These are phyloP conservation scores for Tolypocladium cylindrosporum DNA, from an alignment of 2,329 filamentous ascomycete species.

Conservation along the genomic window DNA sequence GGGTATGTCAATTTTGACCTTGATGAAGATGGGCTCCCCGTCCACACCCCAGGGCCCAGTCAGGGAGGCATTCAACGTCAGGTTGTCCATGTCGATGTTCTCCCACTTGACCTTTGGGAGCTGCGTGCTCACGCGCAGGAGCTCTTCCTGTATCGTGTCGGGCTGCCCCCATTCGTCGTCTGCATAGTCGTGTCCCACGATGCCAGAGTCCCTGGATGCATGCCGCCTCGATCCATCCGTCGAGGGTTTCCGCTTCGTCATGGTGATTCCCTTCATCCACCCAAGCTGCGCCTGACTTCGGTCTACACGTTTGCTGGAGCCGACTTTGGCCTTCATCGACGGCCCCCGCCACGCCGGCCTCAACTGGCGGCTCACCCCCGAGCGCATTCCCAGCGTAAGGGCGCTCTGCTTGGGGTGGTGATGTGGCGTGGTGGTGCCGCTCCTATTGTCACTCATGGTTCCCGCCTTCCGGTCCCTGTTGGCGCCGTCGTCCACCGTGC, in stretches of 20 bases:
- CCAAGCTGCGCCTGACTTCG: constrained; percentile 49
- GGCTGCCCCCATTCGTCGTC: constrained; percentile 50
- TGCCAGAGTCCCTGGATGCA: constrained; percentile 40
- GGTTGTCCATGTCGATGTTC: constrained; percentile 51
- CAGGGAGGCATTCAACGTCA: constrained; percentile 49
- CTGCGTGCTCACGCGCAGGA: constrained; percentile 50
- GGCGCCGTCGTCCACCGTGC: constrained; percentile 53
- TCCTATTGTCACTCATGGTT: constrained; percentile 52
- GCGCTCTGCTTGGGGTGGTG: constrained; percentile 34
- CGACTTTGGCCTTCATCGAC: constrained; percentile 47
- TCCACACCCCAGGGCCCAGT: constrained; percentile 54
- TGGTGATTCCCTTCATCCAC: constrained; percentile 61
- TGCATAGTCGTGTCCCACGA: constrained; percentile 40
- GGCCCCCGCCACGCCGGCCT: constrained; percentile 40
- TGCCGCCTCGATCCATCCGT: constrained; percentile 30
- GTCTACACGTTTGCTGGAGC: constrained; percentile 29
- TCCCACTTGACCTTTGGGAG: constrained; percentile 57
- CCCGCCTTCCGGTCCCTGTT: constrained; percentile 47
- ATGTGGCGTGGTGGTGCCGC: constrained; percentile 30
- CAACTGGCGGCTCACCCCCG: constrained; percentile 18
- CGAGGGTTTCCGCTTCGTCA: constrained; percentile 44
- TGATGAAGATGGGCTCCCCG: constrained; percentile 48
- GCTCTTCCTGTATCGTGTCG: constrained; percentile 55
- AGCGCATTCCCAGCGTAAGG: constrained; percentile 33
- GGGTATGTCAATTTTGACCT: constrained; percentile 51